Conservation (phyloP, 768 basidiomycete species). For the Russula dissimulans region DNA sequence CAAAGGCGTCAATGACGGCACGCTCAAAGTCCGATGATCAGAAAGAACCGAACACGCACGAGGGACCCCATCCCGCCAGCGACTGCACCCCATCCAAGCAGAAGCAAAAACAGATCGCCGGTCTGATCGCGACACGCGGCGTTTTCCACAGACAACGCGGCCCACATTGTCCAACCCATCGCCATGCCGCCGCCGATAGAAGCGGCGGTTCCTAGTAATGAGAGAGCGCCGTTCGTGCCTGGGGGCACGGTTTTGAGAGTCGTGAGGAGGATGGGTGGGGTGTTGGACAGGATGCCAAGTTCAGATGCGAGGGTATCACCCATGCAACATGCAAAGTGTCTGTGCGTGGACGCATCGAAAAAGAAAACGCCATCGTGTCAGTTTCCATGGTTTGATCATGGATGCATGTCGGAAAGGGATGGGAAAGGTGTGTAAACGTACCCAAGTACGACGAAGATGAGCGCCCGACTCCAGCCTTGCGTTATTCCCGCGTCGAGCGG, state of each 20-base stretch:
- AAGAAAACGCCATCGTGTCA: not conserved
- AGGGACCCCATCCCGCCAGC: constrained; percentile 76
- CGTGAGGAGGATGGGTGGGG: constrained; percentile 68
- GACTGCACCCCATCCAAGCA: constrained; percentile 50
- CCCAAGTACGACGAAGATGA: constrained; percentile 63
- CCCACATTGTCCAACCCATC: constrained; percentile 56
- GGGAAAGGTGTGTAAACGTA: constrained; percentile 25
- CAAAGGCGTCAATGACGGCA: not conserved
- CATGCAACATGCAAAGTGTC: constrained; percentile 82
- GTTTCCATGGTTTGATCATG: not conserved
- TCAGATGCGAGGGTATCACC: constrained; percentile 93
- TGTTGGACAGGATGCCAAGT: constrained; percentile 73
- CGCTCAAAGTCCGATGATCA: not conserved
- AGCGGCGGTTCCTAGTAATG: constrained; percentile 61
- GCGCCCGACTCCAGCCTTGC: constrained; percentile 45
- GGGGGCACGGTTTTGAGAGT: constrained; percentile 67
- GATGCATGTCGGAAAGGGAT: not conserved
- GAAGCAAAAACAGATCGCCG: constrained; percentile 30
- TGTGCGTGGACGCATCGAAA: constrained; percentile 24
- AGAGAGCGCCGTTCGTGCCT: constrained; percentile 88
- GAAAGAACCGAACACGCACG: constrained; percentile 33
- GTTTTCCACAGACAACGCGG: constrained; percentile 55
- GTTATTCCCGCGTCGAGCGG: constrained; percentile 39
- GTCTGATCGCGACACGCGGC: constrained; percentile 37
- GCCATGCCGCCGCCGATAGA: constrained; percentile 64